Evolutionary conservation across 2,329 filamentous ascomycete genomes (phyloP), one percentile per base, ranked within the genome.

Genomic region (Coccinonectria pachysandricola): DNA sequence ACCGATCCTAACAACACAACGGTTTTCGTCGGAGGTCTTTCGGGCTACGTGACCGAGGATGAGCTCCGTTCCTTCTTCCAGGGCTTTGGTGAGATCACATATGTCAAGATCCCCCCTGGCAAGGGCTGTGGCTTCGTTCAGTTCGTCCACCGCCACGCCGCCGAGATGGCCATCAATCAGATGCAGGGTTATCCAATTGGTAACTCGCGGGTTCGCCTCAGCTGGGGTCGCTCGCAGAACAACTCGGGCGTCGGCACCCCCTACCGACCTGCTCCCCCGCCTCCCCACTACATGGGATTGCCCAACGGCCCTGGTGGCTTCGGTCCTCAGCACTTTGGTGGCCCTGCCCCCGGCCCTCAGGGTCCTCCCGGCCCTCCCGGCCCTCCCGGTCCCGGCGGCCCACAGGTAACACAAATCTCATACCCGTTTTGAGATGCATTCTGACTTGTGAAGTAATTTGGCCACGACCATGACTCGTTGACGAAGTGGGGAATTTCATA

Each of bases 51-150:
- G 37, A 98, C 91, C 24, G 91, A 98, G 65, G 91, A 98, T 49
- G 91, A 98, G 68, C 79, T 98, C n/a, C 85, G 91, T 38, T 95
- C 87, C 1, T 98, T 98, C 73, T 98, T 98, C 79, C 91, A 98
- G 60, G 91, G 91, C 46, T 98, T 98, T 40, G 91, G 91, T 35
- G 91, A 98, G 57, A 98, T 98, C 53, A 98, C 91, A 48, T 98
- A 98, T 57, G 91, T 98, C 65, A 98, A 98, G 77, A 98, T 98
- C 33, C 91, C 91, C 28, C 88, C 91, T 40, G 91, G 91, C 64
- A 98, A 98, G 74, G 91, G 91, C 45, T 98, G 91, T 52, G 91
- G 91, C 32, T 98, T 98, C 53, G 91, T 98, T 33, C 91, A 98
- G 61, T 98, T 98, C 48, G 91, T 98, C 31, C 91, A 98, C 65